Evolutionary conservation across 169 alveolate species (phyloP), one percentile per base, ranked within the genome.

Genomic region (Ichthyophthirius multifiliis): DNA sequence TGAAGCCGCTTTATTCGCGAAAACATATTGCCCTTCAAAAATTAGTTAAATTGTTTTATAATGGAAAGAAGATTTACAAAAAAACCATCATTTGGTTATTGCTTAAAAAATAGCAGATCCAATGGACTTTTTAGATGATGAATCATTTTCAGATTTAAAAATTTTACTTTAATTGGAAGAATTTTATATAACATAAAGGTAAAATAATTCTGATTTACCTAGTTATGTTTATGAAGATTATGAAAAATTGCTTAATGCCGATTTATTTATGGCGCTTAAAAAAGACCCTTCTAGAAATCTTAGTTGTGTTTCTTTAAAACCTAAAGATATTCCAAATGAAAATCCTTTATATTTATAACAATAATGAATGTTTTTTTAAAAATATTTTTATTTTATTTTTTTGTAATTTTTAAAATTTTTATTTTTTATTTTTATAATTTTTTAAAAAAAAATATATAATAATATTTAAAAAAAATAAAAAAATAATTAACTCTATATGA

Each of bases 1-100:
- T 30, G 96, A 94, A 75, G 98, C 96, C 6, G 97, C 97, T 16
- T 71, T 93, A 67, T 95, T 95, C 85, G 95, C 97, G 9, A 90
- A 96, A 75, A 93, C 96, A 12, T 95, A 95, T 76, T 81, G 82
- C n/a, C 98, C 98, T 4, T 85, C 94, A 1, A 92, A 84, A 79
- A 63, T 95, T 0, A 74, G 80, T 27, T 83, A 83, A 1, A 83
- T 89, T 30, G 91, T 91, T 76, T 73, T 84, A 34, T 47, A 73
- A 48, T 95, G 98, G 98, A 90, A 85, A 46, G 90, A 77, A 43
- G 75, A 74, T 47, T 46, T 79, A 20, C 39, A 46, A 10, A 65
- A 79, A 37, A 45, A 35, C n/a, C 77, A 79, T 27, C 80, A 47
- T 16, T 32, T 45, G 6, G 4, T 43, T n/a, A 27, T 46, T 45